Conservation (phyloP, 495 filamentous ascomycete species). For the Aspergillus bridgeri region DNA sequence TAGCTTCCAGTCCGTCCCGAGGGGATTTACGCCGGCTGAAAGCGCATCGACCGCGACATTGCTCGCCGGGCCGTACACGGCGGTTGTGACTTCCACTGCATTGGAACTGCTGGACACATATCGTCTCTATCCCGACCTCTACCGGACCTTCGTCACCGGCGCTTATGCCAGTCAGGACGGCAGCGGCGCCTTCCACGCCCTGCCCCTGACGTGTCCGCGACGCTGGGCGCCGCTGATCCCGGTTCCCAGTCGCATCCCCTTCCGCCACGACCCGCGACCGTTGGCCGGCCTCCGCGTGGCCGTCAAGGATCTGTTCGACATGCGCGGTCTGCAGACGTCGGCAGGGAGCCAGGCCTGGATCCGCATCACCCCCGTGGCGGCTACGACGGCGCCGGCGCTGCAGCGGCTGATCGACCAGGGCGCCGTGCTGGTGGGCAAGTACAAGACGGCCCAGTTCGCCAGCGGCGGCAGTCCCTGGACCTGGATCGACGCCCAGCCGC, state of each 20-base stretch:
- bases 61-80: slow-evolving; percentile 40
- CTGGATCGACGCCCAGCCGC: slow-evolving; percentile 51
- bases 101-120: slow-evolving; percentile 42
- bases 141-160: slow-evolving; percentile 39
- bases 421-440: slow-evolving; percentile 57
- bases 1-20: background rate
- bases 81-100: background rate
- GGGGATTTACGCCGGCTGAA: background rate
- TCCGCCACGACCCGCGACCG: slow-evolving; percentile 21
- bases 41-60: background rate
- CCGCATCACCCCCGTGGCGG: slow-evolving; percentile 46
- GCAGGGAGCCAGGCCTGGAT: slow-evolving; percentile 58
- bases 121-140: slow-evolving; percentile 45
- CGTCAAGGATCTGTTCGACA: slow-evolving; percentile 61
- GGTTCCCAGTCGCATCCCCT: slow-evolving; percentile 13
- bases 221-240: slow-evolving; percentile 11
- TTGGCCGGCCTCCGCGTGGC: slow-evolving; percentile 52
- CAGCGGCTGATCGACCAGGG: slow-evolving; percentile 58
- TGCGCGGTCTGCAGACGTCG: slow-evolving; percentile 52
- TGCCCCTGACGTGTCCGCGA: background rate
- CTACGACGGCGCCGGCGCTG: slow-evolving; percentile 44
- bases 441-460: slow-evolving; percentile 57
- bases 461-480: slow-evolving; percentile 52
- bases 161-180: slow-evolving; percentile 39
- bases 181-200: slow-evolving; percentile 23